Percentiles rank a stretch among this genome's conserved stretches.
These are phyloP conservation scores for Rhodosporidiobolus sp. DNA, from an alignment of 768 basidiomycete genomes.

Conservation along the genomic window DNA sequence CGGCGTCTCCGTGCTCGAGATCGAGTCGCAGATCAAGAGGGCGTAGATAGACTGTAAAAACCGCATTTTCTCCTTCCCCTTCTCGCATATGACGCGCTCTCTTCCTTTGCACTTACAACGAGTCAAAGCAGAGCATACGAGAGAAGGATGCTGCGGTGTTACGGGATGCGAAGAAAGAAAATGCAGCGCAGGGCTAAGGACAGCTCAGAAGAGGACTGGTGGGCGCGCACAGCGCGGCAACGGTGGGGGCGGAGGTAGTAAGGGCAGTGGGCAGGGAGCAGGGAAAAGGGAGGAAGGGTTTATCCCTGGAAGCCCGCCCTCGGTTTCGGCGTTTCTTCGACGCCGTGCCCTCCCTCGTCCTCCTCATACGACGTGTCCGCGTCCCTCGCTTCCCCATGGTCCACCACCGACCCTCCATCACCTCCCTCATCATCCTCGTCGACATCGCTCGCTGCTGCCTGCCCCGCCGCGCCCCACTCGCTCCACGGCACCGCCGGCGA, in stretches of 20 bases:
- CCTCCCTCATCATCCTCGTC: background rate
- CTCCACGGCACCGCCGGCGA: background rate
- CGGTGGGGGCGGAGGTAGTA: no score
- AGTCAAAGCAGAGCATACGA: no score
- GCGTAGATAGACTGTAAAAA: conserved; percentile 51
- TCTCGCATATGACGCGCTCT: no score
- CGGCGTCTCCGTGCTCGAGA: conserved; percentile 65
- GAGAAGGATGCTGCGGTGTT: no score
- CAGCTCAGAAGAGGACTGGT: no score
- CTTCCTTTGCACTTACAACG: no score
- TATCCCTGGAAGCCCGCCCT: conserved; percentile 11
- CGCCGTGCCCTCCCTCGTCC: background rate
- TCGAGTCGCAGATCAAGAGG: conserved; percentile 66
- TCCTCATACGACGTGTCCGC: background rate
- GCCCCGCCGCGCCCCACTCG: background rate
- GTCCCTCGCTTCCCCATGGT: background rate
- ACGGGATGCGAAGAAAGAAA: no score
- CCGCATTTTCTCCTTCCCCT: no score
- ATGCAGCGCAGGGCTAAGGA: no score
- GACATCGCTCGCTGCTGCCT: background rate
- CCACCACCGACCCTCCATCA: background rate
- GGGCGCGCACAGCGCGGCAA: no score
- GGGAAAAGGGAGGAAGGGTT: background rate
- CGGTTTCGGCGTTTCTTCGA: conserved; percentile 22
- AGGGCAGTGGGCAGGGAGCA: no score